These are phyloP conservation scores for Aspergillus saccharolyticus DNA, from an alignment of 495 filamentous ascomycete species.

Conservation along the genomic window DNA sequence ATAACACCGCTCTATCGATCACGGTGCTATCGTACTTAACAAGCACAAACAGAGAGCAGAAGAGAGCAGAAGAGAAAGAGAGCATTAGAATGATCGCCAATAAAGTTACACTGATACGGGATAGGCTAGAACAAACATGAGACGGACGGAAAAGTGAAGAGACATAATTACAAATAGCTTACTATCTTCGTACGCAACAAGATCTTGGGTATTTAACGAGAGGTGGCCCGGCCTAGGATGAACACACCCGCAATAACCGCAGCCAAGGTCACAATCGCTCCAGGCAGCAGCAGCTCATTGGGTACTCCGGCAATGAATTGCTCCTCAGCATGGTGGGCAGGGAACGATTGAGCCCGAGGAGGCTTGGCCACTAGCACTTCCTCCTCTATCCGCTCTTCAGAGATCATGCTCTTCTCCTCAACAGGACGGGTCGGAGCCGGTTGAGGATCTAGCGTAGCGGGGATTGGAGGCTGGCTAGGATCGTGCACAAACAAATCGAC, in stretches of 20 bases:
- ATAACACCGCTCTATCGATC: too few relatives aligned
- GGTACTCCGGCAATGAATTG: conserved; percentile 87
- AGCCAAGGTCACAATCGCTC: conserved; percentile 89
- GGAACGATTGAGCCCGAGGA: conserved; percentile 23
- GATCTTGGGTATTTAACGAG: conserved; percentile 43
- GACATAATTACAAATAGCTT: conserved; percentile 14
- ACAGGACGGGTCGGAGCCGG: conserved; percentile 52
- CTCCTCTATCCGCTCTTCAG: conserved; percentile 49
- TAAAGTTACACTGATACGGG: conserved; percentile 1
- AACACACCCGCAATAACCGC: conserved; percentile 93
- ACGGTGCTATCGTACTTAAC: not conserved
- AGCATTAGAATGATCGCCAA: conserved; percentile 5
- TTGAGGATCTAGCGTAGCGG: conserved; percentile 62
- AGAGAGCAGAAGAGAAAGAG: conserved; percentile 8
- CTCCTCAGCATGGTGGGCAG: conserved; percentile 53
- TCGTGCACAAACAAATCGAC: conserved; percentile 97
- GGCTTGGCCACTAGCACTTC: conserved; percentile 48
- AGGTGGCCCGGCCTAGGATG: conserved; percentile 72
- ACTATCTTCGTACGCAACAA: not conserved
- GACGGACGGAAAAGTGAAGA: conserved; percentile 10
- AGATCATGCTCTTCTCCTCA: conserved; percentile 52
- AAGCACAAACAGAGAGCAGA: too few relatives aligned
- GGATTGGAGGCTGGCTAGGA: conserved; percentile 74
- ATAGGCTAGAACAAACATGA: conserved; percentile 13
- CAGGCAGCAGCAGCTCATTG: conserved; percentile 89